phyloP scores from a whole-genome alignment of 805 yeast genomes.

The Saturnispora halmiae region DNA sequence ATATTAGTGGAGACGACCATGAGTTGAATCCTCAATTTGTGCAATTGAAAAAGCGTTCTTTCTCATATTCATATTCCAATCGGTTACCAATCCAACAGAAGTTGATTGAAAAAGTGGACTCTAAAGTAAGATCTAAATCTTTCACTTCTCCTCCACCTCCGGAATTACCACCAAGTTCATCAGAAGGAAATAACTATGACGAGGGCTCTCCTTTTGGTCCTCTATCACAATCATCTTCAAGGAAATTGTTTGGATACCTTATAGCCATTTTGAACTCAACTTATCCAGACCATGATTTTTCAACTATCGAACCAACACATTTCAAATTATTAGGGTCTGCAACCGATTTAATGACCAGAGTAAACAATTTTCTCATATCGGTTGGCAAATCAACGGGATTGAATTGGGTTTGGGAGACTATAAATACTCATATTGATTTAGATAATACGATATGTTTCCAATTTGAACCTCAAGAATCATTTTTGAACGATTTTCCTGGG shows the following conservation, averaged over 20 bases:
- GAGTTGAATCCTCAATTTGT: slow-evolving; percentile 26
- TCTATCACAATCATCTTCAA: slow-evolving; percentile 69
- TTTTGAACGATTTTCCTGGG: slow-evolving; percentile 54
- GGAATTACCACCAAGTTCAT: slow-evolving; percentile 18
- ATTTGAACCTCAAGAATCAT: slow-evolving; percentile 54
- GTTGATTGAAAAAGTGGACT: slow-evolving; percentile 5
- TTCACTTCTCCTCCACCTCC: slow-evolving; percentile 25
- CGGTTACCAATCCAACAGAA: slow-evolving; percentile 15
- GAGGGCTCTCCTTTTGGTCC: slow-evolving; percentile 78
- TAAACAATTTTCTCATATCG: slow-evolving; percentile 69
- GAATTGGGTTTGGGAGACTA: slow-evolving; percentile 76
- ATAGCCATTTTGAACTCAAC: slow-evolving; percentile 86
- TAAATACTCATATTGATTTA: slow-evolving; percentile 74
- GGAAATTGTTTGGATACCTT: slow-evolving; percentile 83
- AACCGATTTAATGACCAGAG: slow-evolving; percentile 47
- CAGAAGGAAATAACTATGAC: slow-evolving; percentile 5
- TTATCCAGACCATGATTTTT: slow-evolving; percentile 93
- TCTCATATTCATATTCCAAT: slow-evolving; percentile 25
- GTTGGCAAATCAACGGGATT: slow-evolving; percentile 48
- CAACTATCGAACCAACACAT: slow-evolving; percentile 72
- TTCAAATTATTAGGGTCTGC: slow-evolving; percentile 48
- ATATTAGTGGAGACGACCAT: slow-evolving; percentile 6
- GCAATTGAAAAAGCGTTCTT: slow-evolving; percentile 26
- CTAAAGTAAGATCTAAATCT: slow-evolving; percentile 24
- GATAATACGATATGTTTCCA: slow-evolving; percentile 55